Conservation (phyloP, 768 basidiomycete genomes). For the Psilocybe tampanensis region DNA sequence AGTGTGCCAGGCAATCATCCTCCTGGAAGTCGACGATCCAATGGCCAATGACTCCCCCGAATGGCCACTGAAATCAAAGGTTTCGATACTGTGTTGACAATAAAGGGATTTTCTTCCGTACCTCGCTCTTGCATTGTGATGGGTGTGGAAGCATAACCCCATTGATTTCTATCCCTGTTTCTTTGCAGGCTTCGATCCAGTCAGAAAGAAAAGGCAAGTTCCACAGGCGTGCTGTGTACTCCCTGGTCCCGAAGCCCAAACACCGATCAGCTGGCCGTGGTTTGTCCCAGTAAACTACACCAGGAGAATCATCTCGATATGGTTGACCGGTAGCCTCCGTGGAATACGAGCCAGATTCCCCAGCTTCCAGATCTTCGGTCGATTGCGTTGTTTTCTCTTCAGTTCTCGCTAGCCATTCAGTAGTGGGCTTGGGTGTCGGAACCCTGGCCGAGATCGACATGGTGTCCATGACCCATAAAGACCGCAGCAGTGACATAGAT, state of each 20-base stretch:
- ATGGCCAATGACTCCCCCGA: constrained; percentile 30
- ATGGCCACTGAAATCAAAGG: constrained; percentile 25
- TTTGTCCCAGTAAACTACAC: constrained; percentile 27
- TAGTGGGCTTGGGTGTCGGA: background rate
- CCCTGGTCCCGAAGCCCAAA: constrained; percentile 27
- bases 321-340: background rate
- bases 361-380: no score
- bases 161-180: constrained; percentile 29
- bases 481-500: constrained; percentile 15
- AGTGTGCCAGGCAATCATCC: constrained; percentile 28
- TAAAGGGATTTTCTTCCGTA: constrained; percentile 11
- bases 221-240: constrained; percentile 31
- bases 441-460: background rate
- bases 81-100: background rate
- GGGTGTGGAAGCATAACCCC: constrained; percentile 25
- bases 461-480: background rate
- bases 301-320: background rate
- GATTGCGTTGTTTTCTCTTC: background rate
- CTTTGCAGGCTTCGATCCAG: constrained; percentile 27
- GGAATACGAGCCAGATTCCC: no score
- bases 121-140: constrained; percentile 30
- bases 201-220: constrained; percentile 28
- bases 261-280: constrained; percentile 26
- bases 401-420: background rate
- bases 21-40: constrained; percentile 32